Percentiles rank a stretch among this genome's conserved stretches.
These are phyloP conservation scores for Naegleria gruberi DNA, from an alignment of 208 protist species.

Conservation along the genomic window DNA sequence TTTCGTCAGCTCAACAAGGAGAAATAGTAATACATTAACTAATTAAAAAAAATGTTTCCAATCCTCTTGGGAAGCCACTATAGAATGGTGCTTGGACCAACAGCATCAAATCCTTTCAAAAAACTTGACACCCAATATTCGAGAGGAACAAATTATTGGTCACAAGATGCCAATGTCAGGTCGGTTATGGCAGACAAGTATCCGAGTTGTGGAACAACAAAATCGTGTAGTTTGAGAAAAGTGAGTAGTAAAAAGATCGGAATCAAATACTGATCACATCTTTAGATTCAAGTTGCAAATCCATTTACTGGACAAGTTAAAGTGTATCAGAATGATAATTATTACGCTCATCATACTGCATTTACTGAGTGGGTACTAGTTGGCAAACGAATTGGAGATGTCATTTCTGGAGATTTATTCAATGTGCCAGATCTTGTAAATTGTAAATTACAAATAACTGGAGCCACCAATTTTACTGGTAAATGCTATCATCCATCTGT, in stretches of 20 bases:
- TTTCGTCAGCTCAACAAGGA: too few species aligned
- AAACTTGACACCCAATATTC: background rate
- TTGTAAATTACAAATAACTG: background rate
- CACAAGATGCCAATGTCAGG: background rate
- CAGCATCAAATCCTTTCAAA: background rate
- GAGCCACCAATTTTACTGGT: background rate
- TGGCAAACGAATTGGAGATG: background rate
- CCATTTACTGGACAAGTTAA: background rate
- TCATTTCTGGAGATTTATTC: background rate
- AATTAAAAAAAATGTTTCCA: too few species aligned
- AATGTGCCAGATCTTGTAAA: background rate
- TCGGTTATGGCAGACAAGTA: background rate
- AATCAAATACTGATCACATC: background rate
- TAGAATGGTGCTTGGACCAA: too few species aligned
- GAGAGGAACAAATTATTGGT: background rate
- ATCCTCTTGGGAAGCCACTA: too few species aligned
- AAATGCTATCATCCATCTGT: background rate
- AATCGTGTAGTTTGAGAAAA: background rate
- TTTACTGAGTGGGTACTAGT: too few species aligned
- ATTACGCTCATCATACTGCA: too few species aligned
- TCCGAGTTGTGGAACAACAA: background rate
- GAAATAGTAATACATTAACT: too few species aligned
- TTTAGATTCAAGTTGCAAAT: background rate
- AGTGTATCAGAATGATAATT: background rate
- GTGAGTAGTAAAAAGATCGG: background rate